Conservation (phyloP, 495 filamentous ascomycete species). For the Xylaria flabelliformis region DNA sequence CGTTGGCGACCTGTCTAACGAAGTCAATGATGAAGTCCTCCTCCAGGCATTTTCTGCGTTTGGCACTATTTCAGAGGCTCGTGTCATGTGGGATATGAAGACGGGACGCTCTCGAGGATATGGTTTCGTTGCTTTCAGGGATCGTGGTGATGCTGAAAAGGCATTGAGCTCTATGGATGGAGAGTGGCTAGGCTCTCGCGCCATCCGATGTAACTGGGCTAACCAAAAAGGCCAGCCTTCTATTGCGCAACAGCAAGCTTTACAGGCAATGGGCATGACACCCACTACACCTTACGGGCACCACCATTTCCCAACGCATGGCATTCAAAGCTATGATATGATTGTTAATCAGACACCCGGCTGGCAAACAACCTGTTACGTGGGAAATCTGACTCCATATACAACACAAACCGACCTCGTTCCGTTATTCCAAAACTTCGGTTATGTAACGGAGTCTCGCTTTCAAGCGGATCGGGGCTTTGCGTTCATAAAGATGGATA, state of each 20-base stretch:
- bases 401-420: conserved; percentile 95
- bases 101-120: conserved; percentile 97
- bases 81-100: conserved; percentile 99
- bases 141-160: conserved; percentile 93
- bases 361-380: conserved; percentile 99
- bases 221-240: conserved; percentile 99
- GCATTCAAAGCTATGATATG: conserved; percentile 97
- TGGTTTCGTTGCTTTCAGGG: conserved; percentile 97
- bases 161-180: conserved; percentile 97
- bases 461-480: conserved; percentile 99
- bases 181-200: conserved; percentile 98
- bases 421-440: conserved; percentile 97
- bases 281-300: conserved; percentile 96
- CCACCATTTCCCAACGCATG: conserved; percentile 97
- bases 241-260: conserved; percentile 94
- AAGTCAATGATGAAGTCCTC: conserved; percentile 97
- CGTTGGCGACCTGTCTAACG: conserved; percentile 96
- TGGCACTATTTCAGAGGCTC: conserved; percentile 95
- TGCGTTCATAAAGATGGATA: conserved; percentile 99
- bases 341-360: conserved; percentile 94
- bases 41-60: conserved; percentile 96
- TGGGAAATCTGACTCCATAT: conserved; percentile 97
- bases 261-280: conserved; percentile 98
- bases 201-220: conserved; percentile 99
- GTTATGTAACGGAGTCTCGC: conserved; percentile 94